Conservation (phyloP, 331 rosid genomes). For the Spiraea crenata region DNA sequence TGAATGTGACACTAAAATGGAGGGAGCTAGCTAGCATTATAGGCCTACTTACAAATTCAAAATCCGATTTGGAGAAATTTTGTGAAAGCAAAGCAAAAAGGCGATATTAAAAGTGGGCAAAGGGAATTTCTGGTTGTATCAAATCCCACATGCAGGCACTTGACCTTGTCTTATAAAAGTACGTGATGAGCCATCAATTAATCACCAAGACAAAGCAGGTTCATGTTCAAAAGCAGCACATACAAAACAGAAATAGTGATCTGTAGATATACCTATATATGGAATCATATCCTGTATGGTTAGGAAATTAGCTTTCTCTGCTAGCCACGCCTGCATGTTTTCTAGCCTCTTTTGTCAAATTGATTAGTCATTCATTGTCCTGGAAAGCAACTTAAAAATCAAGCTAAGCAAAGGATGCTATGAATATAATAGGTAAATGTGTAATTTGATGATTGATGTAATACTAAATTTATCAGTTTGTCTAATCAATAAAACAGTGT, state of each 20-base stretch:
- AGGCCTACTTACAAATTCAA: background rate
- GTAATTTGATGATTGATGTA: too few relatives aligned
- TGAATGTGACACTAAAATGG: too few relatives aligned
- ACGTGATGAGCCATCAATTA: background rate
- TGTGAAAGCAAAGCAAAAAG: conserved; percentile 6
- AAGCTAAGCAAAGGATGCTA: too few relatives aligned
- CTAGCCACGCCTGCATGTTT: conserved; percentile 3
- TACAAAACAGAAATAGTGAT: background rate
- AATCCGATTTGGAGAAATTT: background rate
- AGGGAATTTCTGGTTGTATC: background rate
- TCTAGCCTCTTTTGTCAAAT: background rate
- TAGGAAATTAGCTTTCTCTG: background rate
- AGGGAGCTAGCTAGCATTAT: background rate
- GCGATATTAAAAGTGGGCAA: conserved; percentile 2
- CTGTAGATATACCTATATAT: background rate
- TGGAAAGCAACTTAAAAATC: conserved; percentile 5
- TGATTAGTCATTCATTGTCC: conserved; percentile 7
- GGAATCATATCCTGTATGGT: background rate
- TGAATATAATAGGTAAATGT: too few relatives aligned
- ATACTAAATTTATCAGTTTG: too few relatives aligned
- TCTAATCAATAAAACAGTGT: too few relatives aligned
- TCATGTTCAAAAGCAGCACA: conserved; percentile 7
- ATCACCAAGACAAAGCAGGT: background rate
- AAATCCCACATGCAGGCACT: background rate
- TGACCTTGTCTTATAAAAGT: background rate